These are phyloP conservation scores for Vitis cinerea DNA, from an alignment of 164 flowering plant genomes.

Conservation along the genomic window DNA sequence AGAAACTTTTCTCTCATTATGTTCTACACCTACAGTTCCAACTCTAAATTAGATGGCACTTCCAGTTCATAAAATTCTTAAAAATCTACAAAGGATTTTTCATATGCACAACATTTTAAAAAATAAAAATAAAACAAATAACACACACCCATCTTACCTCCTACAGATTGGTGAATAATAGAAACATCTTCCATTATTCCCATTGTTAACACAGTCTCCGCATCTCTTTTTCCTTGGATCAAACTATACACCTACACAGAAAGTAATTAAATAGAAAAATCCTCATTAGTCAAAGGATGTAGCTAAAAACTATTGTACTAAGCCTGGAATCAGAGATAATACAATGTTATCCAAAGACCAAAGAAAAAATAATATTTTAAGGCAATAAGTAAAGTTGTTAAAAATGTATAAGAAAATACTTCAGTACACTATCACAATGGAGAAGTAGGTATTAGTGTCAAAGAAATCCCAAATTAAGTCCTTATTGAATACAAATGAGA, in stretches of 20 bases:
- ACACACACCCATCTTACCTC: slow-evolving; percentile 56
- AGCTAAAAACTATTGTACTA: not conserved
- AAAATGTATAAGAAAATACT: no score
- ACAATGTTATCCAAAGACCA: not conserved
- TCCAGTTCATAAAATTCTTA: no score
- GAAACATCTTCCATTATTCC: slow-evolving; percentile 98
- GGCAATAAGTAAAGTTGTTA: no score
- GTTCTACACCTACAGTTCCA: no score
- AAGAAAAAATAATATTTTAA: no score
- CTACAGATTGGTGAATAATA: slow-evolving; percentile 96
- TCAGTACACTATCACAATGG: no score
- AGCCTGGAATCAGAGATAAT: not conserved
- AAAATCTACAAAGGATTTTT: no score
- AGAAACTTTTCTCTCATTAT: no score
- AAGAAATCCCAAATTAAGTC: no score
- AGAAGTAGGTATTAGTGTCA: no score
- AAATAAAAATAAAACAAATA: not conserved
- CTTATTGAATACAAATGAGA: no score
- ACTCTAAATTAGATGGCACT: no score
- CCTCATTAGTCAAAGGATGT: not conserved
- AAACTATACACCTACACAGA: slow-evolving; percentile 80
- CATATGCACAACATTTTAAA: not conserved
- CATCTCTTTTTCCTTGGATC: slow-evolving; percentile 96
- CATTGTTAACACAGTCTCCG: slow-evolving; percentile 87
- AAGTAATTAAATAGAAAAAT: not conserved